Conservation (phyloP, 148 eudicot species). For the Dysphania ambrosioides region DNA sequence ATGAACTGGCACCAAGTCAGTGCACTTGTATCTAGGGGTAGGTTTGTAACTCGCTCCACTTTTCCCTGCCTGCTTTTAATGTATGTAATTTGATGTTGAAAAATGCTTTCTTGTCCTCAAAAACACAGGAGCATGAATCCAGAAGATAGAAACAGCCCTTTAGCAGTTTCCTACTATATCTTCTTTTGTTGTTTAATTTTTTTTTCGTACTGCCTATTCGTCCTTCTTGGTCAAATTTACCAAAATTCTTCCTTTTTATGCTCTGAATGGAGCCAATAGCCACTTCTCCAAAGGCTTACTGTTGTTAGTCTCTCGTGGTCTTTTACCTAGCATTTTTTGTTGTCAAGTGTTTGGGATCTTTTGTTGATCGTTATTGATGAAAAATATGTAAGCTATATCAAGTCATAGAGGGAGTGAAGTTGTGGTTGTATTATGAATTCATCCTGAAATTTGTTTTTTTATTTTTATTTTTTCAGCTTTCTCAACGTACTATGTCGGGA, state of each 20-base stretch:
- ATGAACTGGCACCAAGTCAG: not conserved
- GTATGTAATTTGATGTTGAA: too few relatives aligned
- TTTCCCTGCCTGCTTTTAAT: too few relatives aligned
- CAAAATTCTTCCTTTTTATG: not conserved
- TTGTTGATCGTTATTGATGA: not conserved
- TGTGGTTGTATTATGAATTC: too few relatives aligned
- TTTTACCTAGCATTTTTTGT: not conserved
- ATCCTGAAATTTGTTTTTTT: not conserved
- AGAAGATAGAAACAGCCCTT: too few relatives aligned
- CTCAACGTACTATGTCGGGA: conserved; percentile 91
- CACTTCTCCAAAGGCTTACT: not conserved
- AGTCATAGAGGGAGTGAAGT: too few relatives aligned
- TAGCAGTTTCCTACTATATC: too few relatives aligned
- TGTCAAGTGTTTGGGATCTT: not conserved
- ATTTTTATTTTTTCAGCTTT: conserved; percentile 53
- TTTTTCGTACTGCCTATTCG: too few relatives aligned
- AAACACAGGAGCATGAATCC: too few relatives aligned
- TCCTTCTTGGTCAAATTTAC: not conserved
- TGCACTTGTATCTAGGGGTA: not conserved
- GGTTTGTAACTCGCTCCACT: not conserved
- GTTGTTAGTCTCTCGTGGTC: not conserved
- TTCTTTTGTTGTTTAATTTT: too few relatives aligned
- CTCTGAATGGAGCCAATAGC: not conserved
- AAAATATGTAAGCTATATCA: not conserved
- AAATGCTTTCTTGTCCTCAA: too few relatives aligned